Conservation (phyloP, 2,329 filamentous ascomycete species). For the Zymoseptoria ardabiliae region DNA sequence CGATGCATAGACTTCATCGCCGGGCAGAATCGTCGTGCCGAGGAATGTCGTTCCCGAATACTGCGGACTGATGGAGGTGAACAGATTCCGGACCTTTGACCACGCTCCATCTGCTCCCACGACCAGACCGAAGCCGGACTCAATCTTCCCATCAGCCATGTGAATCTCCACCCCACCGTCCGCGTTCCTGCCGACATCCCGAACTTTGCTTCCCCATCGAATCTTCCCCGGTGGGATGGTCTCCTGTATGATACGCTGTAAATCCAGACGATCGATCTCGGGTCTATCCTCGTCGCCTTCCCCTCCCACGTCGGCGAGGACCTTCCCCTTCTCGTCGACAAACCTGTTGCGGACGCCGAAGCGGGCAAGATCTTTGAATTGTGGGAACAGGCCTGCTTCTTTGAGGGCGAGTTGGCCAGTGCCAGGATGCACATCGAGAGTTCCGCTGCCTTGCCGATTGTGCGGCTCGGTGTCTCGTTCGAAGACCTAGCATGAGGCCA, state of each 20-base stretch:
- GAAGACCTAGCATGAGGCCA: conserved; percentile 26
- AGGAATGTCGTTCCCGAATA: conserved; percentile 33
- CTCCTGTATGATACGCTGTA: conserved; percentile 33
- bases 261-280: conserved; percentile 35
- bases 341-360: conserved; percentile 16
- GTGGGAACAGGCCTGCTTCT: conserved; percentile 24
- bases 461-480: conserved; percentile 19
- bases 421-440: conserved; percentile 26
- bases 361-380: conserved; percentile 24
- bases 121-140: conserved; percentile 37
- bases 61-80: conserved; percentile 29
- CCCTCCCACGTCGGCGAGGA: conserved; percentile 7
- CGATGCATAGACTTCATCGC: conserved; percentile 25
- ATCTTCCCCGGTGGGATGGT: conserved; percentile 30
- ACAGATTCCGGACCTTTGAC: conserved; percentile 32
- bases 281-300: conserved; percentile 28
- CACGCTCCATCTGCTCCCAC: conserved; percentile 45
- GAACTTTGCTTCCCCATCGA: conserved; percentile 28
- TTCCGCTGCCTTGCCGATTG: conserved; percentile 19
- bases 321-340: conserved; percentile 17
- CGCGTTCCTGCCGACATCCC: conserved; percentile 12
- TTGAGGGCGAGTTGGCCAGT: conserved; percentile 25
- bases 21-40: conserved; percentile 18
- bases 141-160: conserved; percentile 26
- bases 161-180: conserved; percentile 19